Evolutionary conservation across 2,329 filamentous ascomycete genomes (phyloP).

Genomic region (Fusarium humuli): DNA sequence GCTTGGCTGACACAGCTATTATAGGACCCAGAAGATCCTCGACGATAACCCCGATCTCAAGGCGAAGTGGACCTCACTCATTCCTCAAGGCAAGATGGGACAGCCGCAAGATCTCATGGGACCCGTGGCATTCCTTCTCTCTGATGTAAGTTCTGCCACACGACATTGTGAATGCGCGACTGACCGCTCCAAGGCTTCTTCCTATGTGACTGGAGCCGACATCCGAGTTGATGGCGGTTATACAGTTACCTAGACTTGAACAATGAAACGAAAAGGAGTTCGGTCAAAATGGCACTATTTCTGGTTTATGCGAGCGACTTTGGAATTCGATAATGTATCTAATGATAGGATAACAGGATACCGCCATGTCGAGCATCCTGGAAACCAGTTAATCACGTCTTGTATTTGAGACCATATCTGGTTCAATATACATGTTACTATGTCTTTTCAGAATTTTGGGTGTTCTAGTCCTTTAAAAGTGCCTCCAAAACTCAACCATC

Average conservation of each 20-base stretch:
- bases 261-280: conserved; percentile 4
- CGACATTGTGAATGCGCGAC: background rate
- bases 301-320: conserved; percentile 19
- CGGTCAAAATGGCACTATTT: conserved; percentile 4
- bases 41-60: conserved; percentile 92
- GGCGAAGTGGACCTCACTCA: conserved; percentile 90
- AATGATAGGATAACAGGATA: conserved; percentile 16
- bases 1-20: conserved; percentile 6
- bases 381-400: background rate
- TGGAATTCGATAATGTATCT: conserved; percentile 35
- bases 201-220: conserved; percentile 79
- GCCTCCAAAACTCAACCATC: background rate
- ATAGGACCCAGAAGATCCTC: conserved; percentile 90
- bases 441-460: background rate
- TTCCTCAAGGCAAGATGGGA: conserved; percentile 94
- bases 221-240: conserved; percentile 90
- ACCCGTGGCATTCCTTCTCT: conserved; percentile 86
- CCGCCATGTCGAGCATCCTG: background rate
- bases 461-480: background rate
- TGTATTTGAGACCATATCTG: background rate
- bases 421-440: background rate
- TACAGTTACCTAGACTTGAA: conserved; percentile 72
- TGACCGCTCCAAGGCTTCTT: conserved; percentile 61
- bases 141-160: conserved; percentile 59
- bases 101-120: conserved; percentile 93